Percentiles rank a stretch among this genome's conserved stretches.
Evolutionary conservation across 1,284 basidiomycete species (phyloP).

Genomic region (Moesziomyces antarcticus): DNA sequence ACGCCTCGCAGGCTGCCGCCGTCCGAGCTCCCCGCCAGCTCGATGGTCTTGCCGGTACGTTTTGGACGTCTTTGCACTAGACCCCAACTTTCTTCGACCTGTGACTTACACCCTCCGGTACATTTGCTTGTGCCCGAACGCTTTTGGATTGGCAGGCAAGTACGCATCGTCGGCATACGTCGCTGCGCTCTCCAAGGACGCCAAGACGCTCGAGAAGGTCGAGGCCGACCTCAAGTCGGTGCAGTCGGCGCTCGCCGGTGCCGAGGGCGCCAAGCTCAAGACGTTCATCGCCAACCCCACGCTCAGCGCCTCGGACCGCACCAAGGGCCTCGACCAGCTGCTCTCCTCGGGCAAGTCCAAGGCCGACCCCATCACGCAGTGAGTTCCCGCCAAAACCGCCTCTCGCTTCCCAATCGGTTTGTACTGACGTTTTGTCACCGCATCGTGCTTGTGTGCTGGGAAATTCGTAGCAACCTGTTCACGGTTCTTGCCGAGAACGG

Average conservation of each 20-base stretch:
- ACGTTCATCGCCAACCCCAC: conserved; percentile 88
- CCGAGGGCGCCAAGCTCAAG: conserved; percentile 73
- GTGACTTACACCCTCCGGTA: background rate
- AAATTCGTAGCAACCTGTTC: conserved; percentile 77
- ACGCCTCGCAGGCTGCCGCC: conserved; percentile 62
- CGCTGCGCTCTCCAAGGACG: conserved; percentile 83
- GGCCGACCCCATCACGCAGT: conserved; percentile 65
- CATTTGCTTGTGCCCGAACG: background rate
- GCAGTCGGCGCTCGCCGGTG: conserved; percentile 57
- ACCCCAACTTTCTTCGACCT: background rate
- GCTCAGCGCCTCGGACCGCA: conserved; percentile 81
- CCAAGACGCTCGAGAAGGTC: conserved; percentile 66
- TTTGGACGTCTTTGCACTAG: background rate
- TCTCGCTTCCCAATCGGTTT: too few species aligned
- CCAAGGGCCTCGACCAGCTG: conserved; percentile 77
- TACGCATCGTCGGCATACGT: conserved; percentile 95
- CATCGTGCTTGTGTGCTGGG: background rate
- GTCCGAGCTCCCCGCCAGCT: conserved; percentile 60
- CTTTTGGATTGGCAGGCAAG: conserved; percentile 75
- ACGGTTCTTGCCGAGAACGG: conserved; percentile 92
- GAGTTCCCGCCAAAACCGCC: conserved; percentile 14
- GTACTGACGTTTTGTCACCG: background rate
- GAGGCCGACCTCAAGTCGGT: conserved; percentile 76
- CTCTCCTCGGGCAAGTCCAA: conserved; percentile 69
- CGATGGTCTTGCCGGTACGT: conserved; percentile 62